Evolutionary conservation across 257 asterid species (phyloP).

Genomic region (Schizonepeta tenuifolia): DNA sequence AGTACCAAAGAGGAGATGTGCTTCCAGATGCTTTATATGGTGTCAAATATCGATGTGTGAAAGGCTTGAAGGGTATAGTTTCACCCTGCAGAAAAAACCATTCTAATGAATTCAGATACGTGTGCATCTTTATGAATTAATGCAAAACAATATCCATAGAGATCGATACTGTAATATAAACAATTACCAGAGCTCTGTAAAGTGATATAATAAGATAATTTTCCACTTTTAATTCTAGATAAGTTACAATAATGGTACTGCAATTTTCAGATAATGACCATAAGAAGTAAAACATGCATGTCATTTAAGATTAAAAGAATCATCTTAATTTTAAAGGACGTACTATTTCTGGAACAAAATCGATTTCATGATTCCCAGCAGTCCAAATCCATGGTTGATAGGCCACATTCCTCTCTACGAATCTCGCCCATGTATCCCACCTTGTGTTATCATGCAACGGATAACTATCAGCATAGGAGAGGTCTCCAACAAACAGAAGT

Average conservation of each 20-base stretch:
- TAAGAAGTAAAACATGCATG: background rate
- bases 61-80: constrained; percentile 82
- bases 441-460: constrained; percentile 76
- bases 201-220: background rate
- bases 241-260: background rate
- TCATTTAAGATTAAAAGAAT: background rate
- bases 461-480: constrained; percentile 79
- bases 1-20: constrained; percentile 83
- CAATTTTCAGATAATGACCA: background rate
- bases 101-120: background rate
- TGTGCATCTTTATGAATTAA: background rate
- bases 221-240: background rate
- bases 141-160: background rate
- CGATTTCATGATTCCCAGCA: constrained; percentile 85
- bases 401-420: constrained; percentile 79
- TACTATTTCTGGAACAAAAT: constrained; percentile 81
- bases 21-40: constrained; percentile 72
- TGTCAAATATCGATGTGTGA: constrained; percentile 58
- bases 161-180: background rate
- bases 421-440: constrained; percentile 96
- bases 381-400: constrained; percentile 98
- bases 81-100: constrained; percentile 66
- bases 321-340: constrained; percentile 20
- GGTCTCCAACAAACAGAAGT: constrained; percentile 80
- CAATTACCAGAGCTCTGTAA: background rate